A percentile compares a stretch with the other conserved stretches of the same genome.
These are phyloP conservation scores for Dionaea muscipula DNA, from an alignment of 179 eudicot genomes.

Conservation along the genomic window DNA sequence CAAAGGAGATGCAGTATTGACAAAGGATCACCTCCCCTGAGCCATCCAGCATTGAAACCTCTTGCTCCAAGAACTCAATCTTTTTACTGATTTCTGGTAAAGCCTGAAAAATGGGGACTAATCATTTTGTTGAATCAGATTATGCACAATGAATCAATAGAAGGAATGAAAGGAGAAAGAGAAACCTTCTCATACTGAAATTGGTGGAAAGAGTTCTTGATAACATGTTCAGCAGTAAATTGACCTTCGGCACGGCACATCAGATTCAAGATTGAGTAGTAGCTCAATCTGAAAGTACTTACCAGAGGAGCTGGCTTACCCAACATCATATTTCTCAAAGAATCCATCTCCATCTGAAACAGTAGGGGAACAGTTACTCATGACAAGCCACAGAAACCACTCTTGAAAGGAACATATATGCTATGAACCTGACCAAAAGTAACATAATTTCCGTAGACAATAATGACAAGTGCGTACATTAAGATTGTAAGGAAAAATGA, in stretches of 20 bases:
- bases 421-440: neutral
- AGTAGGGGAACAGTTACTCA: conserved; percentile 1
- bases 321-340: conserved; percentile 77
- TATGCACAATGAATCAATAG: conserved; percentile 1
- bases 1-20: neutral
- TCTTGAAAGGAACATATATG: neutral
- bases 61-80: conserved; percentile 76
- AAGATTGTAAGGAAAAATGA: no score
- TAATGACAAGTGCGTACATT: no score
- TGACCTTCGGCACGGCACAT: conserved; percentile 98
- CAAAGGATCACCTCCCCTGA: conserved; percentile 69
- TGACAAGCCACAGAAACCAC: neutral
- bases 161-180: conserved; percentile 11
- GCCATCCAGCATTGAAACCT: conserved; percentile 72
- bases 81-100: conserved; percentile 85
- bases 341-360: conserved; percentile 83
- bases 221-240: conserved; percentile 97
- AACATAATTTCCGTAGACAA: neutral
- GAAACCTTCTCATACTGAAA: conserved; percentile 93
- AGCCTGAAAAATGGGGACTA: conserved; percentile 32
- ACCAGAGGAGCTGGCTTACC: conserved; percentile 95
- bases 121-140: neutral
- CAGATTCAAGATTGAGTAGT: conserved; percentile 86
- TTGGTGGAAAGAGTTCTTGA: conserved; percentile 88
- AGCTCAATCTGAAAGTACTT: conserved; percentile 94